These are phyloP conservation scores for Erucastrum elatum DNA, from an alignment of 345 rosid species.

Conservation along the genomic window DNA sequence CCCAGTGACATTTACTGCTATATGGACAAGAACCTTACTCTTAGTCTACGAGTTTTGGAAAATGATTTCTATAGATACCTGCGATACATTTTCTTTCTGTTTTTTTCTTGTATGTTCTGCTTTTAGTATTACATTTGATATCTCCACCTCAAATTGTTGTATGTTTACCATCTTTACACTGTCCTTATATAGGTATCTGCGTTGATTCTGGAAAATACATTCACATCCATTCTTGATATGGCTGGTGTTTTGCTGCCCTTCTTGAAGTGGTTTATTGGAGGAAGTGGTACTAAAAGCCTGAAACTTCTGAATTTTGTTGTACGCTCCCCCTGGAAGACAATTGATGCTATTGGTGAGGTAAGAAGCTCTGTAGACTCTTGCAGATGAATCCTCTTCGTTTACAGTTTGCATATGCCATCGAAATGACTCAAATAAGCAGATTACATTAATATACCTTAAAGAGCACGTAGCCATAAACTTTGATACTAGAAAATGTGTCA, in stretches of 20 bases:
- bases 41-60: no score
- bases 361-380: slow-evolving; percentile 26
- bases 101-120: no score
- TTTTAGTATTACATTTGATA: not conserved
- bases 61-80: no score
- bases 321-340: slow-evolving; percentile 97
- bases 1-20: no score
- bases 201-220: slow-evolving; percentile 90
- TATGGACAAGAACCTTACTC: no score
- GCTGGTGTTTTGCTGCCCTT: slow-evolving; percentile 93
- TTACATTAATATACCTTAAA: not conserved
- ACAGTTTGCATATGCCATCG: not conserved
- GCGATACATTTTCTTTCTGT: no score
- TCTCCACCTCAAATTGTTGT: not conserved
- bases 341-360: slow-evolving; percentile 84
- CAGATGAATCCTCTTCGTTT: not conserved
- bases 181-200: slow-evolving; percentile 61
- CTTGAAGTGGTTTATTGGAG: slow-evolving; percentile 95
- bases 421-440: slow-evolving; percentile 3
- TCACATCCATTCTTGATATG: slow-evolving; percentile 98
- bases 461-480: not conserved
- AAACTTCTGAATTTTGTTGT: slow-evolving; percentile 87
- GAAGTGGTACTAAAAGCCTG: slow-evolving; percentile 72
- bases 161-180: slow-evolving; percentile 2
- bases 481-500: not conserved